Conservation (phyloP, 768 basidiomycete species). For the Mycena metata region DNA sequence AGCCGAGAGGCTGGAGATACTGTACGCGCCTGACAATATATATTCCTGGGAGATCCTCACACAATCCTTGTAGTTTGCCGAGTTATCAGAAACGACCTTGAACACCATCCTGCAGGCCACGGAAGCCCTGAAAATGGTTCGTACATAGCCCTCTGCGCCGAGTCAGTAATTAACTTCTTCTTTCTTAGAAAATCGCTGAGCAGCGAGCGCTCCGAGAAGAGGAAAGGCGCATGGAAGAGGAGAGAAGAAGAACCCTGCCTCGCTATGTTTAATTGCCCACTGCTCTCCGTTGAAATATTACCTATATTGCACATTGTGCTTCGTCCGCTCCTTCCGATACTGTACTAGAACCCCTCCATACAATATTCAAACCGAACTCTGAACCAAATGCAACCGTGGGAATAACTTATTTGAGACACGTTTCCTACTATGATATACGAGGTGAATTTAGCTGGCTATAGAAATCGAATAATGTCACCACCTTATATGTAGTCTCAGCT, state of each 20-base stretch:
- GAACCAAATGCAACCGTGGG: too few relatives aligned
- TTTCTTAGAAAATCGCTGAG: slow-evolving; percentile 37
- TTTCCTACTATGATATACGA: too few relatives aligned
- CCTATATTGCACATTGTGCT: too few relatives aligned
- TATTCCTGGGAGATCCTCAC: background rate
- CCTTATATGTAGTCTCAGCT: too few relatives aligned
- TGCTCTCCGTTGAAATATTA: background rate
- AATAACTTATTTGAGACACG: too few relatives aligned
- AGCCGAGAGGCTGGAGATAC: slow-evolving; percentile 31
- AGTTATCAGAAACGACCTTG: slow-evolving; percentile 34
- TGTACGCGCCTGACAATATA: background rate
- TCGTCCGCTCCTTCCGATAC: too few relatives aligned
- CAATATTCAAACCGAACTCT: too few relatives aligned
- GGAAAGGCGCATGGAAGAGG: slow-evolving; percentile 33
- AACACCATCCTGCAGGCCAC: slow-evolving; percentile 37
- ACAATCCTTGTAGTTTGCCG: slow-evolving; percentile 21
- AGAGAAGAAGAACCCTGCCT: slow-evolving; percentile 26
- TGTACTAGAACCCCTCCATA: too few relatives aligned
- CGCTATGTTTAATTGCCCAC: slow-evolving; percentile 17
- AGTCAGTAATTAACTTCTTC: background rate
- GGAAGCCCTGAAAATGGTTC: slow-evolving; percentile 35
- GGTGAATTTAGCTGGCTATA: too few relatives aligned
- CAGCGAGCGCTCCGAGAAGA: slow-evolving; percentile 31
- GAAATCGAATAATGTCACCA: too few relatives aligned
- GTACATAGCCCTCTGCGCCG: background rate